phyloP scores from a whole-genome alignment of 2,329 filamentous ascomycete species.

The Teratosphaeria zuluensis region DNA sequence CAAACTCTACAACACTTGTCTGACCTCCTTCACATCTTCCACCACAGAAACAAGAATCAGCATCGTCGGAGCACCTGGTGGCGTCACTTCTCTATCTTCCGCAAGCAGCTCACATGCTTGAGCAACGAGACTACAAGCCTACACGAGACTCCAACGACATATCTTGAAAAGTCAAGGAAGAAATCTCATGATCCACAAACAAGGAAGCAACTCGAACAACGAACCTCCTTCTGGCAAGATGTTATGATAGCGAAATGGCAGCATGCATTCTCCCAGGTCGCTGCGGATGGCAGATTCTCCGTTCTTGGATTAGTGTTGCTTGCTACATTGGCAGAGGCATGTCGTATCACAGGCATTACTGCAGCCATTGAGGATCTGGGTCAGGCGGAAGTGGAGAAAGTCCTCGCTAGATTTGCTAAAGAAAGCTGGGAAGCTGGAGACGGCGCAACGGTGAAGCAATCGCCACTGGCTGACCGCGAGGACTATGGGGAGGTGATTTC shows the following conservation, averaged over 20 bases:
- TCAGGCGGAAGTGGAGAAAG: conserved; percentile 32
- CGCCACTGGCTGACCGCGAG: conserved; percentile 8
- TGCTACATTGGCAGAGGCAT: conserved; percentile 32
- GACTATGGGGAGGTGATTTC: conserved; percentile 27
- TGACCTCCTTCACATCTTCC: conserved; percentile 59
- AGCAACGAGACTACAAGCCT: conserved; percentile 22
- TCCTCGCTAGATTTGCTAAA: conserved; percentile 35
- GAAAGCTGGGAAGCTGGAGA: conserved; percentile 23
- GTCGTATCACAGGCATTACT: conserved; percentile 32
- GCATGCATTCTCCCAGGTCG: conserved; percentile 34
- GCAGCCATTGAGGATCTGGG: conserved; percentile 33
- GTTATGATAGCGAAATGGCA: conserved; percentile 24
- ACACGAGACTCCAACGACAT: conserved; percentile 15
- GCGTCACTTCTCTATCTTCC: conserved; percentile 60
- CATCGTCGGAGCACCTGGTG: conserved; percentile 78
- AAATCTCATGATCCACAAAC: conserved; percentile 13
- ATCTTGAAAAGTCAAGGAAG: conserved; percentile 19
- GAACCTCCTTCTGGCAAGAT: conserved; percentile 32
- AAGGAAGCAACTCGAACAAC: conserved; percentile 15
- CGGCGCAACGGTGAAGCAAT: conserved; percentile 21
- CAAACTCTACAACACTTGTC: conserved; percentile 26
- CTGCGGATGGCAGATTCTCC: conserved; percentile 36
- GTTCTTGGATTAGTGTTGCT: conserved; percentile 37
- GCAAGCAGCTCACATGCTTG: conserved; percentile 54
- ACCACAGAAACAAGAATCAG: conserved; percentile 84